phyloP scores from a whole-genome alignment of 2,329 filamentous ascomycete species.

The Tolypocladium capitatum region DNA sequence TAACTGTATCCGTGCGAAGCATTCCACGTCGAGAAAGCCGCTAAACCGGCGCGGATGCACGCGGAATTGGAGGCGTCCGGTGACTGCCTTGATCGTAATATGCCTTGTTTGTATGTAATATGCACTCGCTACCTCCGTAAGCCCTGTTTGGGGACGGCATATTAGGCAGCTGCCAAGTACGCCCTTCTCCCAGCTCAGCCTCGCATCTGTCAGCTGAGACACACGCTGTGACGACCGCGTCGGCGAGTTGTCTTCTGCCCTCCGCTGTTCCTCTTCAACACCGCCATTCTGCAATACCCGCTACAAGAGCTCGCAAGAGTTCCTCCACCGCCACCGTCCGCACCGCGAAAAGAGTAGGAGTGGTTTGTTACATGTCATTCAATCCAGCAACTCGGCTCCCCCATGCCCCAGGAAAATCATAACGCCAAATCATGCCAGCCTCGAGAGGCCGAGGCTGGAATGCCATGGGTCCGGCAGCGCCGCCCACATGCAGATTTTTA shows the following conservation, averaged over 20 bases:
- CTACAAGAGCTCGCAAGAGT: too few relatives aligned
- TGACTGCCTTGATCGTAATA: too few relatives aligned
- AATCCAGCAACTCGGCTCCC: neutral
- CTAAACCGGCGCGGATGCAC: neutral
- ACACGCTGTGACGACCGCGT: too few relatives aligned
- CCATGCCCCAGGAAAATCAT: neutral
- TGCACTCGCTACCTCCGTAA: too few relatives aligned
- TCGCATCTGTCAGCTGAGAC: neutral
- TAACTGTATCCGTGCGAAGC: too few relatives aligned
- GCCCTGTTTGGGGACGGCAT: neutral
- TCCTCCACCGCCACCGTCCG: neutral
- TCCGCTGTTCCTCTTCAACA: neutral
- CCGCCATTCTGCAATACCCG: neutral
- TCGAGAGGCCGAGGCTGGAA: neutral
- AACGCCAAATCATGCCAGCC: slow-evolving; percentile 5
- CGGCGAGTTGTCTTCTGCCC: neutral
- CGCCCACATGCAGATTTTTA: slow-evolving; percentile 1
- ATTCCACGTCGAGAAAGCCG: too few relatives aligned
- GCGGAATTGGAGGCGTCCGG: neutral
- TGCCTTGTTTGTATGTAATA: too few relatives aligned
- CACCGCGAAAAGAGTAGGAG: neutral
- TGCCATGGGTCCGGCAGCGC: slow-evolving; percentile 2
- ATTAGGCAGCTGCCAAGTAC: neutral
- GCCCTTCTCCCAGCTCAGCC: neutral
- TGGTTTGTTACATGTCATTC: neutral